Evolutionary conservation across 345 rosid genomes (phyloP), one percentile per base, ranked within the genome.

Genomic region (Eucalyptus camaldulensis): DNA sequence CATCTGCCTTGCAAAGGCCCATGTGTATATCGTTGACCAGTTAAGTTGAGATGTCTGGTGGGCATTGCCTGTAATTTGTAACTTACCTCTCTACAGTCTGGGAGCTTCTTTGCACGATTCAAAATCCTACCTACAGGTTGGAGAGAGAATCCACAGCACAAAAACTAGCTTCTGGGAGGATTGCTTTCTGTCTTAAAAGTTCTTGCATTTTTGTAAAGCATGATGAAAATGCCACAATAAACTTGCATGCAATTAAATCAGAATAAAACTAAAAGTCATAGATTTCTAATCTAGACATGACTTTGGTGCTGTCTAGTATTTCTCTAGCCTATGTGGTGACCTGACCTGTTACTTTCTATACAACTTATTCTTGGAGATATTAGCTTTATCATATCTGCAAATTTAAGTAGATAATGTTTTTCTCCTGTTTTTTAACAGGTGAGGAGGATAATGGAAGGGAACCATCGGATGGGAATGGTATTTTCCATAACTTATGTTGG

Each of bases 401-500:
- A 8, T 16, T 89, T 51, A 15, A 49, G 86, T 47, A 72, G 19
- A 13, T 80, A 19, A 83, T 27, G 53, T 17, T 58, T 72, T 81
- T 86, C 12, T 88, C 50, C 21, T 88, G 85, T 33, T 87, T 47
- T 17, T 86, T 87, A 91, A 91, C 88, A 96, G 99, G 97, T 96
- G 83, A 95, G 99, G 93, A 96, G 99, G 91, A 94, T 95, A 94
- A 96, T 98, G 99, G 98, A 98, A 91, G 99, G 99, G 86, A 96
- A 96, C 91, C 98, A 92, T 88, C 96, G 99, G 81, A 96, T 98
- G 98, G 99, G 99, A 94, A 96, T 98, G 99, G 99, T 98, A 87
- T 56, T 76, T 67, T 56, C 80, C 88, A 90, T 85, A 31, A 50
- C 47, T 86, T 13, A 86, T 53, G 50, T 67, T 65, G 60, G 50